Base-by-base conservation (phyloP, 2,329 filamentous ascomycete genomes). In the Exophiala sideris region DNA sequence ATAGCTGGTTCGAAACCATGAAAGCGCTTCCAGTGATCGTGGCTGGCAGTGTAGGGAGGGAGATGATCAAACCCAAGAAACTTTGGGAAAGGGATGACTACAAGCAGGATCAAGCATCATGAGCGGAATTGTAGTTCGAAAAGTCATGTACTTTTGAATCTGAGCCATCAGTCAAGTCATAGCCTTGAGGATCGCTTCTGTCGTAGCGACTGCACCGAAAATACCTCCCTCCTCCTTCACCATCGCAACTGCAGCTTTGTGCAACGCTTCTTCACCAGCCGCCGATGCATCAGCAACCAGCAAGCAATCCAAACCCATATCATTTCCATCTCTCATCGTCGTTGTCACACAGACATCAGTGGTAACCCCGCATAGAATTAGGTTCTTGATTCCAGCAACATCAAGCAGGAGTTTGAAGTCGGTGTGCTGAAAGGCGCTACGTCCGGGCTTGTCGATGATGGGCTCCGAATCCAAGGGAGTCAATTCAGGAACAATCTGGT, bases 261-360 rank as follows among this genome's bases (percentile, higher is more conserved):
- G 75, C 3, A 78, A 64, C 5, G 66, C 63, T n/a, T 63, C 64
- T 48, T 74, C 71, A 29, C 68, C 68, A 5, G 76, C 73, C 16
- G 74, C 71, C 40, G 72, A 72, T 6, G 71, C 77, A 61, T 82
- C 78, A 32, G 77, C 73, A 3, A 82, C 62, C 1, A 82, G 60
- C 10, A 79, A 62, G 54, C 78, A 79, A 62, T 82, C 79, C 54
- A 78, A 81, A 0, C 78, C 79, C 5, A 76, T 72, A 67, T 82
- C 79, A 56, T 76, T 81, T 9, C 78, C 79, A 64, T 82, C 79
- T 16, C 79, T 70, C 66, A 82, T 78, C 4, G 79, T 82, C 7
- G 72, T 79, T 20, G 74, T 76, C 2, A 82, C 78, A 60, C 77
- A 80, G 10, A 79, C 78, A 65, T 82, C 79, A 0, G 79, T 81